Evolutionary conservation across 2,329 filamentous ascomycete species (phyloP), one percentile per base, ranked within the genome.

Genomic region (Phyllosticta ampelicida): DNA sequence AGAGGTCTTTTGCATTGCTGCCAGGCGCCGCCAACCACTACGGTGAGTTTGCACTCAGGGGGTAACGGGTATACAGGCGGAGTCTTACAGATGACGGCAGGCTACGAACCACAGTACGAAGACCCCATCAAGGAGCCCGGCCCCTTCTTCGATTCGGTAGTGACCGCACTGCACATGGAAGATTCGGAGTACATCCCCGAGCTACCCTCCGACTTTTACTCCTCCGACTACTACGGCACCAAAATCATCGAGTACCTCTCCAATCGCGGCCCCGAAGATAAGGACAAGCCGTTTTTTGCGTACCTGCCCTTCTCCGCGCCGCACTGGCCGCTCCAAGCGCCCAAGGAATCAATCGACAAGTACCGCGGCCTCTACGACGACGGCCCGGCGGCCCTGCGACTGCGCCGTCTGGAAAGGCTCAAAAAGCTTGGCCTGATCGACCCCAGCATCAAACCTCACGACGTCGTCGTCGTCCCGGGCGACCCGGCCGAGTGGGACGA

Each of bases 291-390:
- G 0, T 84, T 85, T 71, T 84, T 84, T 63, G 81, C 71, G 1
- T 84, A 83, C 64, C 72, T 82, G 2, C 80, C 82, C 2, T 85
- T 84, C 66, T 81, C 80, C 0, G 82, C 82, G 0, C 82, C 82
- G 1, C 82, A 85, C 62, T 85, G 82, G 82, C 82, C 82, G 1
- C 68, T 85, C 9, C 82, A 85, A 63, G 80, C 80, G 0, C 80
- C 81, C 0, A 70, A 73, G 54, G 76, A 81, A 60, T 77, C 78
- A 55, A 77, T 80, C 51, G 72, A 75, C 20, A 80, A 82, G 62
- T 85, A 85, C 67, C 75, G 74, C 10, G 81, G 81, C 20, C 70
- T 80, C 0, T 86, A 86, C 64, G 77, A 82, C 54, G 79, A 82
- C 8, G 83, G 83, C 0, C 82, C 82, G 0, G 79, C 82, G 18